A percentile compares a stretch with the other conserved stretches of the same genome.
These are phyloP conservation scores for Stephanodiscus minutulus DNA, from an alignment of 108 stramenopile genomes.

Conservation along the genomic window DNA sequence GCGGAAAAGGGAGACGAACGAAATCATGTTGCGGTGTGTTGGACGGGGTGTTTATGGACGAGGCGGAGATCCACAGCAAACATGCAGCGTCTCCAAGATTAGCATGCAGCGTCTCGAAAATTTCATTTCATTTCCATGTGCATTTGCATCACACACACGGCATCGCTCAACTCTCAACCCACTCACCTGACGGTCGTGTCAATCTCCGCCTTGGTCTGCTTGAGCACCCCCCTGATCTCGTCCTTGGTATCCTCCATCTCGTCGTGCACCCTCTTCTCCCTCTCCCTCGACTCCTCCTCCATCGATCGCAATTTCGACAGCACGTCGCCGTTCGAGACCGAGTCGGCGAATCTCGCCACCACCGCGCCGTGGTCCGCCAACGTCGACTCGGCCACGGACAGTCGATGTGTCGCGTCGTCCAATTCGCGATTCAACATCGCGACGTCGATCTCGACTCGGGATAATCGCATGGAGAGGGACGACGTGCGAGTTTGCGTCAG, in stretches of 20 bases:
- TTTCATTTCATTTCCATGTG: not conserved
- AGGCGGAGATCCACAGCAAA: not conserved
- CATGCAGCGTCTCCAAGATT: not conserved
- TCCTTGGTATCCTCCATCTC: slow-evolving; percentile 59
- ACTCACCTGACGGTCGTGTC: slow-evolving; percentile 31
- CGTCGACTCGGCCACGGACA: slow-evolving; percentile 12
- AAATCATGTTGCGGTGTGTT: too few species aligned
- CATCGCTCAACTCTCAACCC: too few species aligned
- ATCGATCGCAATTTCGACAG: slow-evolving; percentile 51
- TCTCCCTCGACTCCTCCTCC: slow-evolving; percentile 40
- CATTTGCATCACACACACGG: not conserved
- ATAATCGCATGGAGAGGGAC: slow-evolving; percentile 18
- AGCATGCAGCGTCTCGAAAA: not conserved
- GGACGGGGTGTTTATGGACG: too few species aligned
- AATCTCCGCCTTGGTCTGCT: slow-evolving; percentile 22
- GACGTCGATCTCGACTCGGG: slow-evolving; percentile 8
- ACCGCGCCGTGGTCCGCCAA: slow-evolving; percentile 51
- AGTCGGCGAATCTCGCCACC: slow-evolving; percentile 74
- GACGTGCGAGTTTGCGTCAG: slow-evolving; percentile 19
- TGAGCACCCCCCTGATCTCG: slow-evolving; percentile 35
- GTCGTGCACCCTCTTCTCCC: slow-evolving; percentile 53
- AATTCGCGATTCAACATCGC: slow-evolving; percentile 10
- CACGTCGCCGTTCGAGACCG: slow-evolving; percentile 83
- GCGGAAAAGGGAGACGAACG: too few species aligned
- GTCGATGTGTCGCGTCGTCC: not conserved